Evolutionary conservation across 1,139 yeast genomes (phyloP).

Genomic region (Taiozyma sp.): DNA sequence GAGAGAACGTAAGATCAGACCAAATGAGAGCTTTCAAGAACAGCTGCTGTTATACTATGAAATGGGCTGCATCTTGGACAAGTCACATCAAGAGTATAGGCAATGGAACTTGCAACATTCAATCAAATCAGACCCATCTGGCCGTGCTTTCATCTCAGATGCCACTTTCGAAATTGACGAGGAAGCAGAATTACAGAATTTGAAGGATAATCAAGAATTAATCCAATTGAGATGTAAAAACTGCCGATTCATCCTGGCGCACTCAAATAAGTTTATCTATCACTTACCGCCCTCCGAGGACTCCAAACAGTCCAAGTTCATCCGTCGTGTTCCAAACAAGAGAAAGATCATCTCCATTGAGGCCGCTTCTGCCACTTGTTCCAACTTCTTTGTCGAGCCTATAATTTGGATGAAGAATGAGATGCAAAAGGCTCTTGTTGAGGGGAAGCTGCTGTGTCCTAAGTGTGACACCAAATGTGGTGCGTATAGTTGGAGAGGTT

Average conservation of each 20-base stretch:
- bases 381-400: slow-evolving; percentile 88
- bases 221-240: slow-evolving; percentile 60
- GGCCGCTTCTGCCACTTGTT: slow-evolving; percentile 58
- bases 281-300: slow-evolving; percentile 58
- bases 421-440: slow-evolving; percentile 58
- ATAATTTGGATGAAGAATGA: slow-evolving; percentile 87
- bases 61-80: slow-evolving; percentile 37
- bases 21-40: slow-evolving; percentile 73
- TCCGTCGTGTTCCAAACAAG: slow-evolving; percentile 56
- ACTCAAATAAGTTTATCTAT: slow-evolving; percentile 44
- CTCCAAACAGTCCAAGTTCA: slow-evolving; percentile 59
- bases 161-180: slow-evolving; percentile 24
- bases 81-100: slow-evolving; percentile 40
- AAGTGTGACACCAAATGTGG: slow-evolving; percentile 83
- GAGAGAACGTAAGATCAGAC: slow-evolving; percentile 49
- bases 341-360: slow-evolving; percentile 51
- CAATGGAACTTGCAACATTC: slow-evolving; percentile 44
- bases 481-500: slow-evolving; percentile 92
- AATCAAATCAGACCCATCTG: slow-evolving; percentile 31
- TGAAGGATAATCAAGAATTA: slow-evolving; percentile 19
- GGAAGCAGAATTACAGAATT: slow-evolving; percentile 23
- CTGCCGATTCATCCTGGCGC: slow-evolving; percentile 54
- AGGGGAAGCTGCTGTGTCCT: slow-evolving; percentile 84
- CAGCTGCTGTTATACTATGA: slow-evolving; percentile 64
- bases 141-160: slow-evolving; percentile 26